Conservation (phyloP, 805 yeast genomes). For the Candida silvatica region DNA sequence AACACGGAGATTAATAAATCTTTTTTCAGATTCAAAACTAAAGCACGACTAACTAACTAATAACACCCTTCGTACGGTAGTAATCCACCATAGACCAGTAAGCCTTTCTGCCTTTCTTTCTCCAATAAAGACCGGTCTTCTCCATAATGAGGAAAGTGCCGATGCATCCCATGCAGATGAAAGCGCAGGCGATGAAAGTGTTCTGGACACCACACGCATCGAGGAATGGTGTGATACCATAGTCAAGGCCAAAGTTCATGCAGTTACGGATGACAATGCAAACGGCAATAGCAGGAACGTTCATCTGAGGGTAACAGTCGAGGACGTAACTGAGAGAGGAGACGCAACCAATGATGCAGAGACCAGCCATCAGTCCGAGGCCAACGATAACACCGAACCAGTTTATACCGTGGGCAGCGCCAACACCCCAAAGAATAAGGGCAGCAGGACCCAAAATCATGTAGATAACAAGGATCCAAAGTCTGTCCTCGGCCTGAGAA, state of each 20-base stretch:
- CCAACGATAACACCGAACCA: slow-evolving; percentile 52
- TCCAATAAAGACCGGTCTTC: slow-evolving; percentile 27
- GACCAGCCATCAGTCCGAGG: slow-evolving; percentile 47
- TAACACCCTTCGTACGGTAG: slow-evolving; percentile 16
- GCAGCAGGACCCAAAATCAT: slow-evolving; percentile 45
- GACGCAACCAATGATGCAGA: slow-evolving; percentile 43
- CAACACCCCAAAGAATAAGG: slow-evolving; percentile 54
- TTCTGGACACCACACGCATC: slow-evolving; percentile 42
- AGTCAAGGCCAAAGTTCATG: slow-evolving; percentile 53
- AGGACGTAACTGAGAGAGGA: slow-evolving; percentile 43
- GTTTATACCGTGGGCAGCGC: slow-evolving; percentile 42
- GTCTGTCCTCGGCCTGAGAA: slow-evolving; percentile 48
- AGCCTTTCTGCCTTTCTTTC: slow-evolving; percentile 23
- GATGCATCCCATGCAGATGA: slow-evolving; percentile 38
- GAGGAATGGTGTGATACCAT: slow-evolving; percentile 57
- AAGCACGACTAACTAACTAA: not conserved
- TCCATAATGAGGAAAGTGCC: slow-evolving; percentile 34
- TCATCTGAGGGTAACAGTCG: slow-evolving; percentile 47
- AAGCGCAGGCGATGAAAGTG: slow-evolving; percentile 48
- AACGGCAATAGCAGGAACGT: slow-evolving; percentile 44
- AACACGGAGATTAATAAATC: too few relatives aligned
- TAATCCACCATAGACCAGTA: slow-evolving; percentile 28
- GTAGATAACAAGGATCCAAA: slow-evolving; percentile 41
- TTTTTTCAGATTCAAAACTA: too few relatives aligned
- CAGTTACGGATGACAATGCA: slow-evolving; percentile 50